Evolutionary conservation across 1,139 yeast species (phyloP).

Genomic region (Pichia inconspicua): DNA sequence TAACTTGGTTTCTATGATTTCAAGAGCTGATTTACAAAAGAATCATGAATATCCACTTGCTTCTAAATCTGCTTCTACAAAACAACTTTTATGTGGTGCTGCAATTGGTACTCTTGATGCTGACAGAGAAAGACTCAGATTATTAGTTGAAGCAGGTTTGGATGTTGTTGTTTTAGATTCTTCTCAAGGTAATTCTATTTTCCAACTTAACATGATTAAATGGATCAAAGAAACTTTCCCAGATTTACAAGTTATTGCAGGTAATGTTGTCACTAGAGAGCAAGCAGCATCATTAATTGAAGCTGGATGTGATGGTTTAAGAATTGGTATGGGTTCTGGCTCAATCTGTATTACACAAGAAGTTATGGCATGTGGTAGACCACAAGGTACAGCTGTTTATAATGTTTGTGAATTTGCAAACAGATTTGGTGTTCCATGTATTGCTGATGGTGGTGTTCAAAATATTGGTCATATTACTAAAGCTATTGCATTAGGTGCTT

Average conservation of each 20-base stretch:
- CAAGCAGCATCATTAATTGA: conserved; percentile 94
- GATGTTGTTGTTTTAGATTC: conserved; percentile 96
- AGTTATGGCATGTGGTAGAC: conserved; percentile 99
- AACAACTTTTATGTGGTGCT: conserved; percentile 98
- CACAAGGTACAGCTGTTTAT: conserved; percentile 96
- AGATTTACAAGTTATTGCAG: conserved; percentile 83
- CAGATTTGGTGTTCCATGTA: conserved; percentile 89
- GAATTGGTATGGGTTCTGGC: conserved; percentile 99
- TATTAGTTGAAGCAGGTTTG: conserved; percentile 91
- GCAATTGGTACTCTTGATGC: conserved; percentile 92
- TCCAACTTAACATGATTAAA: conserved; percentile 88
- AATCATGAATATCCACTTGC: conserved; percentile 91
- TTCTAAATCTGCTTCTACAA: conserved; percentile 84
- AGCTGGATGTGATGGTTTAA: conserved; percentile 96
- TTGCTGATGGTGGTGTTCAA: conserved; percentile 99
- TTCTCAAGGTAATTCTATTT: conserved; percentile 93
- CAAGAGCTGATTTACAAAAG: conserved; percentile 95
- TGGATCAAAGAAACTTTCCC: conserved; percentile 82
- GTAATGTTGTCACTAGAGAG: conserved; percentile 97
- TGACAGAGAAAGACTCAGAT: conserved; percentile 75
- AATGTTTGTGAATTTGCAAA: conserved; percentile 82
- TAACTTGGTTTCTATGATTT: conserved; percentile 76
- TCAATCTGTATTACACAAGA: conserved; percentile 98
- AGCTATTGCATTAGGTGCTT: conserved; percentile 95
- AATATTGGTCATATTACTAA: conserved; percentile 98